Evolutionary conservation across 108 stramenopile genomes (phyloP), one percentile per base, ranked within the genome.

Genomic region (Skeletonema tropicum): DNA sequence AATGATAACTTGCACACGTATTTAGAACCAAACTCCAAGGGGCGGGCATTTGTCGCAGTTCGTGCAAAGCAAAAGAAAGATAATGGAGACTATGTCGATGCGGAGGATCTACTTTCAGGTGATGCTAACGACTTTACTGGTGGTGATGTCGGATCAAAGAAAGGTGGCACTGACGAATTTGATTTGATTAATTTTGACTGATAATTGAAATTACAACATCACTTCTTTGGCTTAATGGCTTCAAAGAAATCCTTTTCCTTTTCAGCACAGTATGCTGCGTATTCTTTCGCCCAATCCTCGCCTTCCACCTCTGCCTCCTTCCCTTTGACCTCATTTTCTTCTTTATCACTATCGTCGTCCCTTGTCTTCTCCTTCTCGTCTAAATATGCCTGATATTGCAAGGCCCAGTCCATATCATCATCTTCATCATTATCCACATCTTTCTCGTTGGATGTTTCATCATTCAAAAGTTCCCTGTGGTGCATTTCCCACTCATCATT

Each of bases 311-410:
- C 64, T 21, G 35, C 17, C 29, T 17, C 60, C 13, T 61, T 57
- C 12, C 32, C 29, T 35, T 21, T 23, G 25, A 11, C 57, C 25
- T 49, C 12, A 14, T 13, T 23, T 0, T 41, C 63, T 5, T 52
- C 36, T 38, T 68, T 63, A 12, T 65, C 69, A 21, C 69, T 66
- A 26, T 85, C 52, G 5, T 55, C 71, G 26, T 29, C 26, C n/a
- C 61, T 38, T n/a, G 45, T 57, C 48, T 71, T 64, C 57, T 84
- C 85, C 12, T 78, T 83, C 66, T 82, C 85, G 2, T 62, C 74
- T 48, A 83, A 84, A 64, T 87, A 82, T 17, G 75, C 83, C 55
- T 83, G 79, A 60, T 89, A 89, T 71, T 89, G 86, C 46, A 42
- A 38, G 58, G 83, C 87, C 89, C 89, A 89, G 21, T 85, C 68